Base-by-base conservation (phyloP, 192 early-diverging fungal species). In the Rhizophagus prolifer region DNA sequence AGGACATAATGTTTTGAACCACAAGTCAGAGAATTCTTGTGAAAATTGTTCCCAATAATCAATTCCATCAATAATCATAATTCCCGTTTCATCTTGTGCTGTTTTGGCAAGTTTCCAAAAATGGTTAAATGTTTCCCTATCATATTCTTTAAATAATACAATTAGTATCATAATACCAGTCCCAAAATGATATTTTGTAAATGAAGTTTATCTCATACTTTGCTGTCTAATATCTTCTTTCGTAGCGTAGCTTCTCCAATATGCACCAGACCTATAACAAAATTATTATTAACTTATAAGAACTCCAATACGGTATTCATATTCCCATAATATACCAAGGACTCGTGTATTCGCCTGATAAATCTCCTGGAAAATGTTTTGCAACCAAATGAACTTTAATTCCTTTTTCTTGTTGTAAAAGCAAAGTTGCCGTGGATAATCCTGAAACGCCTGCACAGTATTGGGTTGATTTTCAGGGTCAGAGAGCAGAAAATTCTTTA, bases 361-460 rank as follows among this genome's bases (percentile, higher is more conserved):
- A 72, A 62, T 88, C 88, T 12, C 83, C 87, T 28, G 90, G 88
- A 62, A 86, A 77, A 31, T 88, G 80, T 14, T 84, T 83, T n/a
- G 90, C 86, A 3, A 92, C 74, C 10, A 93, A 70, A 23, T 87
- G 91, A 50, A 95, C 92, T 14, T 84, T 26, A 74, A 86, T 87
- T n/a, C 82, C 81, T 67, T 82, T 82, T 73, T 84, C 82, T 54
- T 65, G 41, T 31, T 84, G 67, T 14, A 81, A 72, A 28, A 92
- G 85, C 13, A 89, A 80, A 21, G 92, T 73, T 13, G 91, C 94
- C 0, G 90, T 91, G 1, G 92, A 90, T 9, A 94, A 85, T 8
- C 93, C 93, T 25, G 88, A 82, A 6, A 94, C 92, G 72, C 92
- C 93, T 14, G 90, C 87, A 21, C 1, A 67, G 7, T 36, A 31